Conservation (phyloP, 345 rosid genomes). For the Anastatica hierochuntica region DNA sequence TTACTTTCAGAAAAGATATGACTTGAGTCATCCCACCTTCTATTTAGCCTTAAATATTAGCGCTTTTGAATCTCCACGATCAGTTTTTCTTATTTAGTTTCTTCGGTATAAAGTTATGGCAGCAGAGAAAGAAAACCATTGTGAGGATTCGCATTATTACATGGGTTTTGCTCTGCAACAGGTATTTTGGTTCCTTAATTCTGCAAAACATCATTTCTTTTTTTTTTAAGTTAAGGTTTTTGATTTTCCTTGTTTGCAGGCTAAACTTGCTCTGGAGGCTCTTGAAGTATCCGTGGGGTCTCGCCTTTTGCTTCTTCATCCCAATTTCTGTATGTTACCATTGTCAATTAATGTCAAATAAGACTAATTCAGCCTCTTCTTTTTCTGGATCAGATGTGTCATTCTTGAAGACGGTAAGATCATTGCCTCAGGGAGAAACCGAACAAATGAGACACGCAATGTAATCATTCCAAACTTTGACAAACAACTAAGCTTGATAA, state of each 20-base stretch:
- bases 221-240: not conserved
- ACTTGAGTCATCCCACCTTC: too few species aligned
- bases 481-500: not conserved
- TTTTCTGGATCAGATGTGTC: slow-evolving; percentile 37
- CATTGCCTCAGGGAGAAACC: slow-evolving; percentile 54
- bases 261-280: slow-evolving; percentile 58
- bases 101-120: slow-evolving; percentile 24
- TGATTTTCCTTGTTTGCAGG: slow-evolving; percentile 30
- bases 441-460: slow-evolving; percentile 53
- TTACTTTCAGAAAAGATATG: too few species aligned
- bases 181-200: slow-evolving; percentile 28
- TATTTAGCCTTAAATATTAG: too few species aligned
- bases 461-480: slow-evolving; percentile 17
- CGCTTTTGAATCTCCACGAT: too few species aligned
- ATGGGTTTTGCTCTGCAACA: slow-evolving; percentile 53
- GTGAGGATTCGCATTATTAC: slow-evolving; percentile 21
- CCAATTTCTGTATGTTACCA: too few species aligned
- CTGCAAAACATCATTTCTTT: not conserved
- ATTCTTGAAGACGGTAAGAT: slow-evolving; percentile 41
- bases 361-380: not conserved
- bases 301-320: not conserved
- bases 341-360: too few species aligned
- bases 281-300: slow-evolving; percentile 89
- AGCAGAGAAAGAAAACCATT: not conserved
- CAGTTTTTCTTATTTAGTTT: not conserved